A percentile compares a stretch with the other conserved stretches of the same genome.
These are phyloP conservation scores for Letharia columbiana DNA, from an alignment of 495 filamentous ascomycete species.

Conservation along the genomic window DNA sequence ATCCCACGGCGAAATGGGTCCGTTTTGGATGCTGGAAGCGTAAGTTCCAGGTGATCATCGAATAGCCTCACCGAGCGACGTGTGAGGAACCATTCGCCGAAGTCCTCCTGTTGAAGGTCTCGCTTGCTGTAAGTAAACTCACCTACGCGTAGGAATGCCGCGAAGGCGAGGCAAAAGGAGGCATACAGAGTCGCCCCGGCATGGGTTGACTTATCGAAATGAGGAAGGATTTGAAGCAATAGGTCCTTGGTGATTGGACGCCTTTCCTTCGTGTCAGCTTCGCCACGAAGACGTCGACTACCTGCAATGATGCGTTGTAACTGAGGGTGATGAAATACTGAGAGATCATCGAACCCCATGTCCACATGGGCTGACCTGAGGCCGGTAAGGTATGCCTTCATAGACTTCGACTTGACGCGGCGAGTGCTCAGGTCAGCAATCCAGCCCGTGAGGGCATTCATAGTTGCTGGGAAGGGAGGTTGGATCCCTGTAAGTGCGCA, in stretches of 20 bases:
- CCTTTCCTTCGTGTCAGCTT: not conserved
- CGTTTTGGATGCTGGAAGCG: not conserved
- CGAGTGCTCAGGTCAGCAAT: not conserved
- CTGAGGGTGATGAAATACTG: not conserved
- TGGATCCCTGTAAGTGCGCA: not conserved
- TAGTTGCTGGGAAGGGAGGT: not conserved
- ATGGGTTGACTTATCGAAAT: not conserved
- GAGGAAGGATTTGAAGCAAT: not conserved
- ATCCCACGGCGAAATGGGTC: not conserved
- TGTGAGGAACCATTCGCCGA: not conserved
- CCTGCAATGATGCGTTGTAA: slow-evolving; percentile 1
- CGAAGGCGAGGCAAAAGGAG: not conserved
- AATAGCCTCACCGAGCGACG: not conserved
- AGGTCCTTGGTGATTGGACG: not conserved
- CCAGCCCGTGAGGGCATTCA: not conserved
- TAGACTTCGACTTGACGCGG: not conserved
- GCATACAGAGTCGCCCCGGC: not conserved
- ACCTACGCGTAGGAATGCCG: not conserved
- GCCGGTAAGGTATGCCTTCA: not conserved
- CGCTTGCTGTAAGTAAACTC: not conserved
- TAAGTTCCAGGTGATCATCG: not conserved
- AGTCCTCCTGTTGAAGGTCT: not conserved
- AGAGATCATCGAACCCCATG: not conserved
- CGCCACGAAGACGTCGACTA: not conserved
- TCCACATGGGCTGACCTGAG: not conserved